Evolutionary conservation across 1,139 yeast genomes (phyloP), one percentile per base, ranked within the genome.

Genomic region (Sugiyamaella neomexicana): DNA sequence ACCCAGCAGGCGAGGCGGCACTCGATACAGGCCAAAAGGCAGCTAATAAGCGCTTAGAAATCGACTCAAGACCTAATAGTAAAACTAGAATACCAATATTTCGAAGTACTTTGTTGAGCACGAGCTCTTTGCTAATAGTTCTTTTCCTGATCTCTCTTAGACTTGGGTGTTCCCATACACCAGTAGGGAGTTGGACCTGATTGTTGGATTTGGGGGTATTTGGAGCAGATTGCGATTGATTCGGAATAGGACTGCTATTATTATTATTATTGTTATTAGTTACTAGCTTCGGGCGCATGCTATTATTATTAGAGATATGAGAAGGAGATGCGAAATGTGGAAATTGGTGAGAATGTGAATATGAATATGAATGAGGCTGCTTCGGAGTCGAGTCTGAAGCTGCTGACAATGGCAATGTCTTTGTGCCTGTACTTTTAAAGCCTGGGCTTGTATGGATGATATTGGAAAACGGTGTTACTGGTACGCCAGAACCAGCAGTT

Each of bases 111-210:
- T 67, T 65, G 53, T 66, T 67, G 12, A 73, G 60, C 46, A 74
- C 75, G 25, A 72, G 62, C 60, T 76, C 77, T 58, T 74, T 76
- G 50, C 62, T 64, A 44, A 60, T 61, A 9, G 64, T 60, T 41
- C 68, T 55, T 40, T 55, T 53, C 39, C 62, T 57, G 38, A 65
- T 57, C 29, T 54, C 57, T 25, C 56, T 46, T 46, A 62, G 34
- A 46, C 60, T 52, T 1, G 68, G 68, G 47, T 65, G 68, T 40
- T 58, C 59, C 68, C 68, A 65, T 3, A 58, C 34, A 2, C 68
- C 68, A 9, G 66, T 64, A 9, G 67, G 40, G 50, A 37, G 34
- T 2, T 2, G 10, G 34, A 29, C 34, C n/a, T 29, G n/a, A 29
- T 29, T 29, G 38, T 13, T 34, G 13, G 15, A 20, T 5, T 20